These are phyloP conservation scores for Oryza australiensis DNA, from an alignment of 176 grass and related monocot species.

Conservation along the genomic window DNA sequence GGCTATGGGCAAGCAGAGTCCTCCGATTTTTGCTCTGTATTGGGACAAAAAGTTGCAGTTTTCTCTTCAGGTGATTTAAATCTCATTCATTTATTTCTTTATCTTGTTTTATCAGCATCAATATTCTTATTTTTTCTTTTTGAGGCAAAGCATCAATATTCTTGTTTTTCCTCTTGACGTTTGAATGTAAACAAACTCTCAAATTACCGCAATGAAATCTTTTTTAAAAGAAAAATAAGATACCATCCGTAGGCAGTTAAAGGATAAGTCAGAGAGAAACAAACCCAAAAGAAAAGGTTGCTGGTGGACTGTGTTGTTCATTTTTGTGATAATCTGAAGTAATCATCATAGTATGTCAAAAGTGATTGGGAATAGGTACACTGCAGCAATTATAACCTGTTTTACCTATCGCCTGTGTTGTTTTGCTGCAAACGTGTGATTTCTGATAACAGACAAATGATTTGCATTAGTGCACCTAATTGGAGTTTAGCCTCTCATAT, in stretches of 20 bases:
- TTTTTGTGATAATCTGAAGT: background rate
- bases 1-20: slow-evolving; percentile 79
- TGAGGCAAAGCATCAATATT: background rate
- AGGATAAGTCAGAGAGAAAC: slow-evolving; percentile 11
- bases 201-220: background rate
- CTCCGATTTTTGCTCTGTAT: slow-evolving; percentile 80
- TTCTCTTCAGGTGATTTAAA: slow-evolving; percentile 81
- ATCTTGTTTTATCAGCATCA: background rate
- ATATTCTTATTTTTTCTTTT: background rate
- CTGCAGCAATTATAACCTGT: background rate
- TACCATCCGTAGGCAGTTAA: background rate
- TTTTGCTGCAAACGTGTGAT: slow-evolving; percentile 1
- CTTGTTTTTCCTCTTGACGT: background rate
- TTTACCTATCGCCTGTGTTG: background rate
- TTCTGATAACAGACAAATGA: background rate
- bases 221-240: slow-evolving; percentile 6
- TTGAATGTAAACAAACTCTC: background rate
- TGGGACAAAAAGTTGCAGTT: slow-evolving; percentile 98
- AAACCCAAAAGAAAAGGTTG: slow-evolving; percentile 21
- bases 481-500: slow-evolving; percentile 18
- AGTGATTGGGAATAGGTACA: background rate
- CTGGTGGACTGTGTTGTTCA: background rate
- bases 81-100: background rate
- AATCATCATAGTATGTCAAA: background rate
- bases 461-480: background rate